Evolutionary conservation across 495 filamentous ascomycete species (phyloP).

Genomic region (Xylaria venustula): DNA sequence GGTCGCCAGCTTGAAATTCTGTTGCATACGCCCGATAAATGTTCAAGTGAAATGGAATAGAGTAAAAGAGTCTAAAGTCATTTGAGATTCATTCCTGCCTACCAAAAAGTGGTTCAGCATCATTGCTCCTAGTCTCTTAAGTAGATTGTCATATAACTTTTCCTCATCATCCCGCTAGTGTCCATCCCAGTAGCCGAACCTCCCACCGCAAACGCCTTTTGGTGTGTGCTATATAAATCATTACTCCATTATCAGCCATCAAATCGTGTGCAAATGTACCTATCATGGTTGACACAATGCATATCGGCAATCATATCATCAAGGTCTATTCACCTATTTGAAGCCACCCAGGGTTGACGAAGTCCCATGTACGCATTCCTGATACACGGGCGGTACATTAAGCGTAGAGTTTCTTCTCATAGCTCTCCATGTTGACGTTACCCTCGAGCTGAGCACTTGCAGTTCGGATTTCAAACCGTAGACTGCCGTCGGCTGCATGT

Average conservation of each 20-base stretch:
- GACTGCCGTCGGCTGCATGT: slow-evolving; percentile 69
- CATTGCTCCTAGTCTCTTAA: too few species aligned
- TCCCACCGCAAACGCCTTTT: slow-evolving; percentile 23
- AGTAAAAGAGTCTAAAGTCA: too few species aligned
- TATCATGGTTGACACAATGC: neutral
- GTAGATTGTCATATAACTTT: too few species aligned
- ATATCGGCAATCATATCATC: neutral
- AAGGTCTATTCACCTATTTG: neutral
- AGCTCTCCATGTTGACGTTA: slow-evolving; percentile 95
- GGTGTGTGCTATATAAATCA: slow-evolving; percentile 18
- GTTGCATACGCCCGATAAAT: too few species aligned
- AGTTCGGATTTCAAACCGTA: slow-evolving; percentile 91
- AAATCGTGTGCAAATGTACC: slow-evolving; percentile 18
- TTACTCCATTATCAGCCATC: slow-evolving; percentile 15
- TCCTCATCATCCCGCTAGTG: slow-evolving; percentile 1
- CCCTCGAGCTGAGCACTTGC: slow-evolving; percentile 94
- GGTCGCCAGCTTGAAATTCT: too few species aligned
- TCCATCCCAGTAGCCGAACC: slow-evolving; percentile 18
- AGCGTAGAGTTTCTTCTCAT: slow-evolving; percentile 98
- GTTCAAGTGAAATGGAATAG: too few species aligned
- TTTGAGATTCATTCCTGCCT: too few species aligned
- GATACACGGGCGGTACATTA: slow-evolving; percentile 36
- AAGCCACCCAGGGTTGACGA: neutral
- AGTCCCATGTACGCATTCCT: neutral
- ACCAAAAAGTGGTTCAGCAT: too few species aligned